Evolutionary conservation across 2,329 filamentous ascomycete genomes (phyloP), one percentile per base, ranked within the genome.

Genomic region (Aureobasidium lini): DNA sequence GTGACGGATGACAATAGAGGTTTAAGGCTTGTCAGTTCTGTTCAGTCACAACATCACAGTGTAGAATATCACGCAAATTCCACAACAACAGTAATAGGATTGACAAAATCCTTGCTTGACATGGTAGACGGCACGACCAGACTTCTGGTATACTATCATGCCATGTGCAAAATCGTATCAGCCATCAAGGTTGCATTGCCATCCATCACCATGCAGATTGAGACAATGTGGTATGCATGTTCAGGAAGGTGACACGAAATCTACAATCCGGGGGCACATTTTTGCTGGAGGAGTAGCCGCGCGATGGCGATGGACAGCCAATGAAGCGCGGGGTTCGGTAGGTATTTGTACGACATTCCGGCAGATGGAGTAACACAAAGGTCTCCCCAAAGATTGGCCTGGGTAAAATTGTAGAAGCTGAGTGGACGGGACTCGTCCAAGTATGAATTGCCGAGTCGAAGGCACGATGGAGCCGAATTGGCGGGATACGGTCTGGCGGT

Each of bases 401-500:
- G 50, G 50, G 29, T 54, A 54, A 54, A 54, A 40, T 18, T 42
- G 18, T 34, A 11, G 23, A 34, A 32, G 28, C 29, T 54, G 50
- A 54, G 10, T 54, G 50, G 50, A 15, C 37, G 50, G 37, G 37
- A 32, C 5, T 40, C 11, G 9, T 34, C 50, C 37, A 23, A 43
- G 37, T 18, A 43, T 32, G 50, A 54, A 43, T 54, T 54, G 50
- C 50, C 50, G 50, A 54, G 29, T 54, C 34, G 28, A 10, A 54
- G 37, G 37, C 28, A 54, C 37, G 50, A 54, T 32, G 50, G 37
- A 32, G 50, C 50, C 50, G 50, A 13, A 6, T 34, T 54, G 50
- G 50, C 50, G 50, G 37, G 18, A 54, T 42, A 54, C n/a, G 50
- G n/a, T 18, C 48, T 49, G 43, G 47, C 47, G 47, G 47, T 49